Conservation (phyloP, 1,139 yeast genomes). For the Magnusiomyces starmeri region DNA sequence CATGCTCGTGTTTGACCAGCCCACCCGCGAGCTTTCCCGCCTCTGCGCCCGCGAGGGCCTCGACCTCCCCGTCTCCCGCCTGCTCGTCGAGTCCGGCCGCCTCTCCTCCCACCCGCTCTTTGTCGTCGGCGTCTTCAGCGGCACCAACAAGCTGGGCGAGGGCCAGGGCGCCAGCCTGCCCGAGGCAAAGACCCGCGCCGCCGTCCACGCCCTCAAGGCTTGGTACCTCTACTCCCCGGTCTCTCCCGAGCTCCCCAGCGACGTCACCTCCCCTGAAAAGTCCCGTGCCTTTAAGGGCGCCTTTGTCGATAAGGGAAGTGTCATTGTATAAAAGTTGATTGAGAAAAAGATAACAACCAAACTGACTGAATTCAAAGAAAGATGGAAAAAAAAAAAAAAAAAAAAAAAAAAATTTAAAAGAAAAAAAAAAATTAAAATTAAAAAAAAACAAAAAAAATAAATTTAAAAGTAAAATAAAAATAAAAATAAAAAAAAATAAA, state of each 20-base stretch:
- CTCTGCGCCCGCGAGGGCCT: constrained; percentile 75
- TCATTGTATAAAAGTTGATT: constrained; percentile 33
- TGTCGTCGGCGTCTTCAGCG: constrained; percentile 87
- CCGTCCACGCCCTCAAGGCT: constrained; percentile 81
- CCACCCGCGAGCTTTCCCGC: constrained; percentile 75
- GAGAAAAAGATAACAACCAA: neutral
- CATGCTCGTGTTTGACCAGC: constrained; percentile 75
- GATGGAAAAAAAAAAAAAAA: neutral
- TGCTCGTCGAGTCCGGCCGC: constrained; percentile 92
- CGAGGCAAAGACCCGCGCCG: constrained; percentile 91
- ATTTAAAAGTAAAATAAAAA: constrained; percentile 5
- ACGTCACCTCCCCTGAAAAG: constrained; percentile 30
- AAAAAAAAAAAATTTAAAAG: neutral
- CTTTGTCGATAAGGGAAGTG: constrained; percentile 40
- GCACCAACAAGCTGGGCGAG: constrained; percentile 79
- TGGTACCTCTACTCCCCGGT: constrained; percentile 89
- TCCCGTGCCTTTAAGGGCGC: constrained; percentile 30
- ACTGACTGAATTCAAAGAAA: no score
- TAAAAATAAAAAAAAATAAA: neutral
- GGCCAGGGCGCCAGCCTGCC: constrained; percentile 88
- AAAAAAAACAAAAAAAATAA: neutral
- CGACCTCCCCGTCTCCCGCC: constrained; percentile 67
- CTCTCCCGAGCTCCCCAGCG: constrained; percentile 55
- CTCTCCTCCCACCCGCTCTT: constrained; percentile 75
- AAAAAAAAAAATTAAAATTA: neutral